Conservation (phyloP, 176 grass and related monocot species). For the Panicum miliaceum region DNA sequence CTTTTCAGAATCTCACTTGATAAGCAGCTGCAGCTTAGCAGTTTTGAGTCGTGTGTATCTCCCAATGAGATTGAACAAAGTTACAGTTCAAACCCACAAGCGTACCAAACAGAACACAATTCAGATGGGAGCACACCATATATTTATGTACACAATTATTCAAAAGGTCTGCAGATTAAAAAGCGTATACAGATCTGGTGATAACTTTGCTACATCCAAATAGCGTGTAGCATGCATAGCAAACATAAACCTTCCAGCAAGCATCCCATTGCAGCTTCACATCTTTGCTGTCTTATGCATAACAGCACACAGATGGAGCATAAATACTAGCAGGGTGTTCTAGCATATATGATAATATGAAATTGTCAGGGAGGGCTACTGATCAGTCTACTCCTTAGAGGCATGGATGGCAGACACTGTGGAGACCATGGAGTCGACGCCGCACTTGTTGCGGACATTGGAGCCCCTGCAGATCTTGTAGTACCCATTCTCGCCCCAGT, state of each 20-base stretch:
- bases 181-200: background rate
- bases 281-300: conserved; percentile 40
- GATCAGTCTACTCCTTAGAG: conserved; percentile 44
- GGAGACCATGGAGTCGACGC: conserved; percentile 83
- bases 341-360: conserved; percentile 28
- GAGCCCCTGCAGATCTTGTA: conserved; percentile 90
- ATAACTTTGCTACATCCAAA: conserved; percentile 49
- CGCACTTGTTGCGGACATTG: conserved; percentile 73
- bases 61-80: background rate
- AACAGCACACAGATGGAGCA: conserved; percentile 47
- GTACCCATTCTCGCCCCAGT: conserved; percentile 85
- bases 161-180: conserved; percentile 1
- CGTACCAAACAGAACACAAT: background rate
- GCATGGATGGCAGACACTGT: conserved; percentile 56
- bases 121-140: background rate
- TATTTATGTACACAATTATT: conserved; percentile 47
- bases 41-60: background rate
- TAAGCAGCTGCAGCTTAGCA: background rate
- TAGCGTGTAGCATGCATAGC: conserved; percentile 42
- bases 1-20: background rate
- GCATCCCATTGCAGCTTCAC: conserved; percentile 44
- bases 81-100: background rate
- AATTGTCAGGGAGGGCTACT: conserved; percentile 26
- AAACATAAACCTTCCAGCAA: conserved; percentile 35
- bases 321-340: conserved; percentile 14